phyloP scores from a whole-genome alignment of 305 asterid genomes.

The Fraxinus nigra region DNA sequence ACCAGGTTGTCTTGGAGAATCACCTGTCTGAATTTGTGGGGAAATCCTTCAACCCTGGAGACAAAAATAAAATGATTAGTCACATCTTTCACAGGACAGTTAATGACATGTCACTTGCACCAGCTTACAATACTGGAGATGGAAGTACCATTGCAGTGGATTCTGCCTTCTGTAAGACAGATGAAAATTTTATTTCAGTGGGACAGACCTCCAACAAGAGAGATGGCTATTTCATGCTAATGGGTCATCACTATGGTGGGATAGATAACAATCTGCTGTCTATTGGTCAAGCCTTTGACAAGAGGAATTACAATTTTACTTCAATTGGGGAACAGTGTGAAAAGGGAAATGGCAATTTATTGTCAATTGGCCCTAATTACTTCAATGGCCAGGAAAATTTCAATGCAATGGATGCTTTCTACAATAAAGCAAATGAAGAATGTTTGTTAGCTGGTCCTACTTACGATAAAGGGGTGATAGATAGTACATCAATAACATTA shows the following conservation, averaged over 20 bases:
- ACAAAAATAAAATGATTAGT: slow-evolving; percentile 28
- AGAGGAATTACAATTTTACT: slow-evolving; percentile 28
- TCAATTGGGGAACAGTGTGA: slow-evolving; percentile 32
- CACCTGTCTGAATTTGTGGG: slow-evolving; percentile 38
- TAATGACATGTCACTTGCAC: slow-evolving; percentile 31
- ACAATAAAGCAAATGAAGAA: slow-evolving; percentile 31
- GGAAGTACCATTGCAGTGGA: slow-evolving; percentile 27
- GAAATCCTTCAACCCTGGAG: slow-evolving; percentile 29
- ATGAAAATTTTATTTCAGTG: slow-evolving; percentile 31
- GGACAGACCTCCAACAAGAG: slow-evolving; percentile 38
- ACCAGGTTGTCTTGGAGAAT: slow-evolving; percentile 37
- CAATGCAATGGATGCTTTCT: slow-evolving; percentile 32
- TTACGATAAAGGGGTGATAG: slow-evolving; percentile 34
- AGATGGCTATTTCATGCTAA: slow-evolving; percentile 36
- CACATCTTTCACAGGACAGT: slow-evolving; percentile 25
- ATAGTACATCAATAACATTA: slow-evolving; percentile 8
- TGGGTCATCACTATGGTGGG: slow-evolving; percentile 35
- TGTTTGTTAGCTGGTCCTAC: slow-evolving; percentile 29
- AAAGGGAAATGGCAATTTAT: slow-evolving; percentile 33
- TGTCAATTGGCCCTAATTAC: slow-evolving; percentile 33
- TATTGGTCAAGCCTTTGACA: slow-evolving; percentile 37
- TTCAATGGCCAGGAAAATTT: slow-evolving; percentile 37
- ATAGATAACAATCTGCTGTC: slow-evolving; percentile 32
- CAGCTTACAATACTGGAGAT: slow-evolving; percentile 26
- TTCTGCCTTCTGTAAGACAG: slow-evolving; percentile 29